A percentile compares a stretch with the other conserved stretches of the same genome.
Conservation (phyloP, 139 green algal species). For the Chlorella sorokiniana region DNA sequence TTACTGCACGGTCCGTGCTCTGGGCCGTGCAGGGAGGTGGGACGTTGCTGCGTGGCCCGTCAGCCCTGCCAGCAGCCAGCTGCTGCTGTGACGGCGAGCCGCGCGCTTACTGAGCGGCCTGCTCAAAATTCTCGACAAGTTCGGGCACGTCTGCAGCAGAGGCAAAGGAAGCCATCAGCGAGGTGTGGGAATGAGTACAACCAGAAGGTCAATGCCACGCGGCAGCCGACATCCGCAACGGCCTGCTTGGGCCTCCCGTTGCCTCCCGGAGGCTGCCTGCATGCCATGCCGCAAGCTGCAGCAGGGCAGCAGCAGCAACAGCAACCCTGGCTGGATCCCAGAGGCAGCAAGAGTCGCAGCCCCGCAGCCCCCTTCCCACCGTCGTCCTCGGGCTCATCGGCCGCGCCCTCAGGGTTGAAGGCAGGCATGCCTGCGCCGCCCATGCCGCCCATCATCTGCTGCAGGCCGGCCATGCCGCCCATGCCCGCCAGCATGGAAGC, state of each 20-base stretch:
- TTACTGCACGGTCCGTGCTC: slow-evolving; percentile 4
- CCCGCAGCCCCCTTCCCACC: neutral
- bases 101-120: slow-evolving; percentile 30
- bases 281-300: too few species aligned
- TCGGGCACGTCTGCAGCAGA: slow-evolving; percentile 82
- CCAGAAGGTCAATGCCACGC: neutral
- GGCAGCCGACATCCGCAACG: neutral
- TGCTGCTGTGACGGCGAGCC: neutral
- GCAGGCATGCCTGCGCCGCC: slow-evolving; percentile 26
- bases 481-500: slow-evolving; percentile 56
- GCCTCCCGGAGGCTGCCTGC: too few species aligned
- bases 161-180: neutral
- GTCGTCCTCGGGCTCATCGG: slow-evolving; percentile 53
- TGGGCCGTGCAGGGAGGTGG: neutral
- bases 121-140: slow-evolving; percentile 92
- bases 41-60: neutral
- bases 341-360: neutral
- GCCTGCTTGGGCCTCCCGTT: too few species aligned
- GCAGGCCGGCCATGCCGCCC: slow-evolving; percentile 41
- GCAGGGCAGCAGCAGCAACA: neutral
- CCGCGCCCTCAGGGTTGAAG: slow-evolving; percentile 45
- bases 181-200: neutral
- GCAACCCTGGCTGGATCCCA: neutral
- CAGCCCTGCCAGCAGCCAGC: neutral
- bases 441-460: slow-evolving; percentile 43